Conservation (phyloP, 2,329 filamentous ascomycete genomes). For the Cercospora beticola region DNA sequence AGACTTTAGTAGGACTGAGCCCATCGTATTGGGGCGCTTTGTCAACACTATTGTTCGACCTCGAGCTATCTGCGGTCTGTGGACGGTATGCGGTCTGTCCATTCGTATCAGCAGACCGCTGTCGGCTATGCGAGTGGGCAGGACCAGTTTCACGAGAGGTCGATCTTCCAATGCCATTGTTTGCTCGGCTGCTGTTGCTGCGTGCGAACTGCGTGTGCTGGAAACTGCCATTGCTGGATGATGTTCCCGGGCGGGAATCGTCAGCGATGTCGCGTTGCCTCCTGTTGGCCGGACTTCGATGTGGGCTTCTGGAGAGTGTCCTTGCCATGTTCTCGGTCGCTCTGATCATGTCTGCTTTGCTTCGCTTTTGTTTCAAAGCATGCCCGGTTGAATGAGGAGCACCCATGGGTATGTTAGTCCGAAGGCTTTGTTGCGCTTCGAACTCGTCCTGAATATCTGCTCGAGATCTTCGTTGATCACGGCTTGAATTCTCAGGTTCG, state of each 20-base stretch:
- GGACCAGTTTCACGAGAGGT: too few relatives aligned
- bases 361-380: slow-evolving; percentile 9
- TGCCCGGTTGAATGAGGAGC: slow-evolving; percentile 6
- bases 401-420: slow-evolving; percentile 5
- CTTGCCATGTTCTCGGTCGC: slow-evolving; percentile 11
- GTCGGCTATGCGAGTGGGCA: not conserved
- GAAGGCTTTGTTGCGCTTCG: not conserved
- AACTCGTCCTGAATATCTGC: slow-evolving; percentile 9
- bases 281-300: slow-evolving; percentile 3
- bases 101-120: not conserved
- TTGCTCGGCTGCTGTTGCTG: not conserved
- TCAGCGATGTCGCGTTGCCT: not conserved
- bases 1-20: slow-evolving; percentile 4
- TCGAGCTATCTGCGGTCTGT: not conserved
- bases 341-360: slow-evolving; percentile 13
- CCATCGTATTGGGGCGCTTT: not conserved
- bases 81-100: not conserved
- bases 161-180: not conserved
- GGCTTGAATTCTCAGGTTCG: not conserved
- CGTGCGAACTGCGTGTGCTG: not conserved
- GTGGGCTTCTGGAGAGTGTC: slow-evolving; percentile 10
- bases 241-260: slow-evolving; percentile 1
- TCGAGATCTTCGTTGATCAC: slow-evolving; percentile 10
- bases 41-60: not conserved
- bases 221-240: slow-evolving; percentile 8